Conservation (phyloP, 257 asterid species). For the Ajuga chamaepitys region DNA sequence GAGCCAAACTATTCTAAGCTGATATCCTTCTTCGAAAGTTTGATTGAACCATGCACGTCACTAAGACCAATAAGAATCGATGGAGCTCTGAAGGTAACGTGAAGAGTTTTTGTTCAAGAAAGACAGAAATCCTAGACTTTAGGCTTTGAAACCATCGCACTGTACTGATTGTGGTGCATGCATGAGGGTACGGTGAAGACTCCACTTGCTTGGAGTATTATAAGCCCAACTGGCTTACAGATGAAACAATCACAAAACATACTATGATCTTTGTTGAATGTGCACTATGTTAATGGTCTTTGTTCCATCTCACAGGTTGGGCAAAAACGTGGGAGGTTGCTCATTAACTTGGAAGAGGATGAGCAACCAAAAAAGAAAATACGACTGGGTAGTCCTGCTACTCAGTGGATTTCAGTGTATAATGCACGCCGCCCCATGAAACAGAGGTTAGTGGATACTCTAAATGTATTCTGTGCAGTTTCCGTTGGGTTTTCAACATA, state of each 20-base stretch:
- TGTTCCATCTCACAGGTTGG: slow-evolving; percentile 92
- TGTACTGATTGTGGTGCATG: neutral
- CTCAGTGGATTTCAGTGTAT: slow-evolving; percentile 92
- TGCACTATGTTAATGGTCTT: neutral
- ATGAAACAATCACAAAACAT: neutral
- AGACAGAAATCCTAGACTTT: neutral
- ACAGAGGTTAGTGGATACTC: slow-evolving; percentile 82
- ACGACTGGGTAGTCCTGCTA: slow-evolving; percentile 92
- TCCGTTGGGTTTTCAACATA: too few relatives aligned
- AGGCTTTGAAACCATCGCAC: neutral
- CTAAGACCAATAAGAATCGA: slow-evolving; percentile 92
- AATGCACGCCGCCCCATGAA: slow-evolving; percentile 97
- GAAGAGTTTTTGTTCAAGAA: neutral
- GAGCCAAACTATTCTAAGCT: slow-evolving; percentile 91
- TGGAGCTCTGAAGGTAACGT: too few relatives aligned
- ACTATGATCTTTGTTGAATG: neutral
- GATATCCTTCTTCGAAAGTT: slow-evolving; percentile 77
- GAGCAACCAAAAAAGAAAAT: slow-evolving; percentile 97
- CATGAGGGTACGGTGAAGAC: too few relatives aligned
- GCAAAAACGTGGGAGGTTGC: slow-evolving; percentile 88
- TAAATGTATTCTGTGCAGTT: too few relatives aligned
- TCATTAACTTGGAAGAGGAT: slow-evolving; percentile 84
- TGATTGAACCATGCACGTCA: slow-evolving; percentile 79
- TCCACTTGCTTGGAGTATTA: neutral
- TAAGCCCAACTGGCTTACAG: neutral